A percentile compares a stretch with the other conserved stretches of the same genome.
Conservation (phyloP, 495 filamentous ascomycete genomes). For the Aspergillus baeticus region DNA sequence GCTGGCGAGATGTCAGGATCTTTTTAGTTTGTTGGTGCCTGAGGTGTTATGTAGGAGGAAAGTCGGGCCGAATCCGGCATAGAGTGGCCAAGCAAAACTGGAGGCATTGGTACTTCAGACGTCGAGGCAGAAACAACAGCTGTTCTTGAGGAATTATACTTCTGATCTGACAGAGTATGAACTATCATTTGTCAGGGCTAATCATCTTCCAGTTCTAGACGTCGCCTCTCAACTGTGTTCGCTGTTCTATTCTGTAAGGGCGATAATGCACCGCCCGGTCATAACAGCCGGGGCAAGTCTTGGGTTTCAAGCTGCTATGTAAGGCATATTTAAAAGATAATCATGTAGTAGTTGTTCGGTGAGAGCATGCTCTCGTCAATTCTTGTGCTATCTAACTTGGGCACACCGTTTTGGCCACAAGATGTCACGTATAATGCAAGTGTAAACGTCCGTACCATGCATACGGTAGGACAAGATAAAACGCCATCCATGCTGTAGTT, state of each 20-base stretch:
- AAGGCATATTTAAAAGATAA: too few species aligned
- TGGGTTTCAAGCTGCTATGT: too few species aligned
- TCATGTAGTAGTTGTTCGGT: not conserved
- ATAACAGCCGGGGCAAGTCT: too few species aligned
- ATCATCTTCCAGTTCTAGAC: too few species aligned
- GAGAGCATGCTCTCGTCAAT: not conserved
- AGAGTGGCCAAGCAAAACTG: not conserved
- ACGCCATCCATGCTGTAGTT: constrained; percentile 24
- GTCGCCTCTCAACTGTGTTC: too few species aligned
- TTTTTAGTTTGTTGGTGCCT: constrained; percentile 14
- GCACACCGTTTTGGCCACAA: not conserved
- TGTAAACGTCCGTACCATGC: constrained; percentile 9
- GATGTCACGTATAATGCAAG: constrained; percentile 25
- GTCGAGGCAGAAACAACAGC: too few species aligned
- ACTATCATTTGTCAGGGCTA: too few species aligned
- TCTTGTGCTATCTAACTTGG: not conserved
- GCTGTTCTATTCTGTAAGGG: too few species aligned
- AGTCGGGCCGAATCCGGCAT: constrained; percentile 1
- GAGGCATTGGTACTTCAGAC: too few species aligned
- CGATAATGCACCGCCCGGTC: too few species aligned
- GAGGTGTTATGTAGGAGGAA: constrained; percentile 11
- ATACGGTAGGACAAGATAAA: constrained; percentile 10
- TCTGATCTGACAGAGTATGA: too few species aligned
- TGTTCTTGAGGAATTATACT: too few species aligned
- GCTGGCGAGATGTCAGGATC: constrained; percentile 7